phyloP scores from a whole-genome alignment of 257 asterid species.

The Primulina eburnea region DNA sequence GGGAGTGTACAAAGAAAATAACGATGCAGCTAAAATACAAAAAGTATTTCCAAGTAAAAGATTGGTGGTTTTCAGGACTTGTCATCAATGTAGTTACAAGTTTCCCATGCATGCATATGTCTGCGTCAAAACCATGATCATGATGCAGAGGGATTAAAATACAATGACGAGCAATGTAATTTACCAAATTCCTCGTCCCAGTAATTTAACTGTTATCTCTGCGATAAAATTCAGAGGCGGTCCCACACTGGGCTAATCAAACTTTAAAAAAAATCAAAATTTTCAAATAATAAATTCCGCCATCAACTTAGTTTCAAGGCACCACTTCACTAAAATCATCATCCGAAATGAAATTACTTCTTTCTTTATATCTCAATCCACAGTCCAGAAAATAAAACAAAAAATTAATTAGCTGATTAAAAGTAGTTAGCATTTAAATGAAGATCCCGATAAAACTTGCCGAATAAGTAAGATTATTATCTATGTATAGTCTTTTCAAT shows the following conservation, averaged over 20 bases:
- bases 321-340: background rate
- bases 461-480: conserved; percentile 16
- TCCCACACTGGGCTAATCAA: background rate
- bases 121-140: background rate
- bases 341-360: background rate
- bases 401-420: conserved; percentile 18
- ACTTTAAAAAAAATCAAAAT: background rate
- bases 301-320: background rate
- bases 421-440: conserved; percentile 11
- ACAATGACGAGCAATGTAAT: background rate
- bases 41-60: background rate
- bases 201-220: background rate
- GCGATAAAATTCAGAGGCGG: background rate
- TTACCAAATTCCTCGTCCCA: background rate
- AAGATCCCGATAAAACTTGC: conserved; percentile 26
- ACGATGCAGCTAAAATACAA: conserved; percentile 16
- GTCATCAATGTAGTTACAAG: conserved; percentile 12
- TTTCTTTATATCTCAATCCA: background rate
- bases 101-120: conserved; percentile 3
- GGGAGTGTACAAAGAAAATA: conserved; percentile 9
- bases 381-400: background rate
- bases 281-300: background rate
- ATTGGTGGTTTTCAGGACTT: conserved; percentile 12
- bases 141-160: background rate
- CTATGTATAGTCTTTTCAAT: conserved; percentile 18